Evolutionary conservation across 2,329 filamentous ascomycete species (phyloP), one percentile per base, ranked within the genome.

Genomic region (Sarocladiaceae sp.): DNA sequence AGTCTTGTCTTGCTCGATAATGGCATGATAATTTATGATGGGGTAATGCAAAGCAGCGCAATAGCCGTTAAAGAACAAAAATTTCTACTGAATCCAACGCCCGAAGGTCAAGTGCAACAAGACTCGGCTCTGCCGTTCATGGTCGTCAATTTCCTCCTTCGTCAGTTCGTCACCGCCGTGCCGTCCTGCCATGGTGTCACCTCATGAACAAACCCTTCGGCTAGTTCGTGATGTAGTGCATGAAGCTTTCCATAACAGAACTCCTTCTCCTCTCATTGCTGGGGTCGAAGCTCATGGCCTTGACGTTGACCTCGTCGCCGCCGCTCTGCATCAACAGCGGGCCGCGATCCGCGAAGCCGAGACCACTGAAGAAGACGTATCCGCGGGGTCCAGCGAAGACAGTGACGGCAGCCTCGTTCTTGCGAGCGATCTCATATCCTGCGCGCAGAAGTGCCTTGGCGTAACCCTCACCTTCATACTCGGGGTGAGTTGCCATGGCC

Each of bases 361-460:
- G 46, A 28, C 54, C 55, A 25, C 39, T 50, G 54, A 57, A 57
- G 52, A 57, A 55, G 33, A 57, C 53, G 52, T 57, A 57, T 31
- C 55, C 55, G 26, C 50, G 52, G 12, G 54, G 55, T 15, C 55
- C 55, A 18, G 51, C 54, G 39, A 57, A 35, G 35, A 54, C 47
- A 17, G 52, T 55, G 26, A 57, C 51, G 17, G 53, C 55, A 23
- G 46, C 52, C 29, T 54, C 55, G 44, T 51, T 44, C 29, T 51
- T 48, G 37, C 47, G 50, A 17, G 55, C 53, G 18, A 47, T 51
- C 44, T 42, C 50, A 12, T 54, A 53, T 50, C 52, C 51, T 33
- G 37, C 37, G 44, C 53, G 52, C n/a, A 55, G 46, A 13, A 57
- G 55, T 20, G 54, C 52, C 54, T 57, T 57, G 46, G 52, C 55